Base-by-base conservation (phyloP, 331 rosid species). In the Ulmus americana region DNA sequence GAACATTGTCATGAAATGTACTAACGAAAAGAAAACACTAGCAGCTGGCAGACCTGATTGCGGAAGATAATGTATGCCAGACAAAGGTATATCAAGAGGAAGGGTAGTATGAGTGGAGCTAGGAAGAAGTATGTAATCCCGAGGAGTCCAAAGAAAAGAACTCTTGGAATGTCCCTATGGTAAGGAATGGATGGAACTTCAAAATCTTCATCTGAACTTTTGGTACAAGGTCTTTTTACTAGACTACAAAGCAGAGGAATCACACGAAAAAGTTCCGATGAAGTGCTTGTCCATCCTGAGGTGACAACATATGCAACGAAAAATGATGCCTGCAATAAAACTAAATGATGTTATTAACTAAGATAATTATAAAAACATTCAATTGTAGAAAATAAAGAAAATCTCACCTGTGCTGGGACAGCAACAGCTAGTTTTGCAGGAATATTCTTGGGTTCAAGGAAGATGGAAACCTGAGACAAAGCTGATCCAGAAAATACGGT, bases 281-380 rank as follows among this genome's bases (percentile, higher is more conserved):
- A 83, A 7, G 79, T 64, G 51, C 91, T 85, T 20, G 99, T 90
- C 99, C 99, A 94, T 79, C 97, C 98, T 52, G 95, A 70, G 3
- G 99, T 90, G 63, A 94, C 95, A 49, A 94, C 99, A 55, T 90
- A 94, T 44, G 97, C 91, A 55, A 94, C 87, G 73, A 94, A 94
- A 79, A 94, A 94, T 10, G 97, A 94, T 35, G 97, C 89, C 97
- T 94, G 57, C 78, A 77, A 41, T 51, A 57, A 79, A 65, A 76
- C 53, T 45, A 63, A 70, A 76, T 59, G 41, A 62, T 74, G 71
- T 82, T 13, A 28, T 28, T 28, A 28, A 28, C 35, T 28, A 2
- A 2, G 35, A 28, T 2, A 28, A 28, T 28, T 3, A 28, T 28
- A 28, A 28, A 28, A 28, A 28, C 35, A 28, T 28, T 28, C 35